Base-by-base conservation (phyloP, 208 protist genomes). In the Leishmania major region DNA sequence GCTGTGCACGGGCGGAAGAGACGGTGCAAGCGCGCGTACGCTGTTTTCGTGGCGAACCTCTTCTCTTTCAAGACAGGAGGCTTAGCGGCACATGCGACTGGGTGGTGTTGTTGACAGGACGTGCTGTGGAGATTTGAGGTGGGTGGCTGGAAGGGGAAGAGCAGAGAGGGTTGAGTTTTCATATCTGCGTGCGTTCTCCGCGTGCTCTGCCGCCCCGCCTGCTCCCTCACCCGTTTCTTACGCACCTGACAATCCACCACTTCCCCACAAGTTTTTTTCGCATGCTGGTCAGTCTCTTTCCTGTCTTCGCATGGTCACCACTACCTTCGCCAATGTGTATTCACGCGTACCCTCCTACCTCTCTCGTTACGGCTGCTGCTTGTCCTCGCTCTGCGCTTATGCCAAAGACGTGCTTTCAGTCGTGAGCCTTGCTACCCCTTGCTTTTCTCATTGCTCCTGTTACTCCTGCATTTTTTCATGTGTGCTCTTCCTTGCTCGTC, bases 401-500 rank as follows among this genome's bases (percentile, higher is more conserved):
- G 35, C 73, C 19, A 43, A 37, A 19, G 53, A 1, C 59, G 71
- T 40, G n/a, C 45, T 40, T 43, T 62, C 35, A 1, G 4, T 43
- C 51, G 2, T 31, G 51, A 40, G 35, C 28, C 51, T 76, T 67
- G 49, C 6, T 60, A 49, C 3, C 31, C 13, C 49, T 15, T 53
- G 7, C n/a, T 47, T 60, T 80, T 60, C 25, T 57, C 73, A 45
- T 43, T 59, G 62, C 62, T 69, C 62, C 59, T 64, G n/a, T 64
- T 64, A 4, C 37, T 66, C 40, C 11, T 78, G 1, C 13, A 28
- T 62, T 25, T 10, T 17, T 4, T 79, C 40, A 59, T 37, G 13
- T 57, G 31, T 71, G 43, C 40, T 11, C 22, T 47, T 49, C 2
- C 31, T 80, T 53, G 1, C n/a, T 43, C 17, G 28, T 78, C 73